A percentile compares a stretch with the other conserved stretches of the same genome.
Conservation (phyloP, 345 rosid genomes). For the Eucalyptus virginea region DNA sequence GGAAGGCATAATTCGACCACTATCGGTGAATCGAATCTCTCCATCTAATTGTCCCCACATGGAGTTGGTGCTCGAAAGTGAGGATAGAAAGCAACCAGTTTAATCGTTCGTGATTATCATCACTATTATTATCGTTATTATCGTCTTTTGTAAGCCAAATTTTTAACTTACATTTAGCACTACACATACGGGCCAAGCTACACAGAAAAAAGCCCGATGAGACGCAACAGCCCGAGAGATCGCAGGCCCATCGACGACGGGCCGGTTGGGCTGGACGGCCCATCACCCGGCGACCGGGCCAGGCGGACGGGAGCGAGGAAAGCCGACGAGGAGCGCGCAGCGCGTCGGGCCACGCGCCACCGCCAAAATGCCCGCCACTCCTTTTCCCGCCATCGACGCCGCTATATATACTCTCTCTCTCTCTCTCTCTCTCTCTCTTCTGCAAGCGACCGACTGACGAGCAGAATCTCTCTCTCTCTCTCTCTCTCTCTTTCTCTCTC, state of each 20-base stretch:
- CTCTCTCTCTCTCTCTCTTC: background rate
- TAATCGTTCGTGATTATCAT: background rate
- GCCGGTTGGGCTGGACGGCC: background rate
- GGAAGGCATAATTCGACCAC: background rate
- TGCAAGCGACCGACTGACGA: background rate
- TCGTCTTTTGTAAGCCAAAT: background rate
- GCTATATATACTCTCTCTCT: background rate
- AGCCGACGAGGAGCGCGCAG: background rate
- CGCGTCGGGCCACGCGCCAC: background rate
- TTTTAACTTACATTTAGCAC: background rate
- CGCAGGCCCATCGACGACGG: background rate
- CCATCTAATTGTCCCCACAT: background rate
- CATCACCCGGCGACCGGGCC: rapidly evolving
- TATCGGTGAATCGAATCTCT: background rate
- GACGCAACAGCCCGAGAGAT: background rate
- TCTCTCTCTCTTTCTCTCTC: background rate
- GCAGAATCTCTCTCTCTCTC: background rate
- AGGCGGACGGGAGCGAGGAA: background rate
- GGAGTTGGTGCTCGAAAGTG: background rate
- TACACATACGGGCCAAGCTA: background rate
- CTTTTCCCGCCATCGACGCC: constrained; percentile 54
- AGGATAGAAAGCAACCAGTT: background rate
- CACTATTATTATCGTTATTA: background rate
- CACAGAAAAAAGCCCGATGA: background rate
- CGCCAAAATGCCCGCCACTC: constrained; percentile 7